These are phyloP conservation scores for Diaporthe vaccinii DNA, from an alignment of 2,329 filamentous ascomycete species.

Conservation along the genomic window DNA sequence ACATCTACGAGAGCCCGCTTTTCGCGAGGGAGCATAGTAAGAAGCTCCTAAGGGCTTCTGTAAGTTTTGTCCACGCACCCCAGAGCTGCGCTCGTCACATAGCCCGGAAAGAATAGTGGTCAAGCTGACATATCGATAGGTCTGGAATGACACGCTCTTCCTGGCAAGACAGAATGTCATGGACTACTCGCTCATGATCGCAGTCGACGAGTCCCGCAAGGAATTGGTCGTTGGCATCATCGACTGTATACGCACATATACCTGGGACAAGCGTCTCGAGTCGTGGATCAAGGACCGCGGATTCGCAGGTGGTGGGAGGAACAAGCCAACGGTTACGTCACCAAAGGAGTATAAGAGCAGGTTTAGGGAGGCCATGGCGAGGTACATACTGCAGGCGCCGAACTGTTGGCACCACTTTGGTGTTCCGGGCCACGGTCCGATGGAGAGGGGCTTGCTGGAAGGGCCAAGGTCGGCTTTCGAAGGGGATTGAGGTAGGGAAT, in stretches of 20 bases:
- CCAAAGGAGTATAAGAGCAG: conserved; percentile 98
- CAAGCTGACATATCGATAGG: conserved; percentile 36
- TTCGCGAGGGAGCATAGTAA: conserved; percentile 97
- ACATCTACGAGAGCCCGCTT: conserved; percentile 96
- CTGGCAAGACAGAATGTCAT: conserved; percentile 96
- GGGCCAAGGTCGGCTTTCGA: conserved; percentile 28
- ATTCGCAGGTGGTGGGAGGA: conserved; percentile 80
- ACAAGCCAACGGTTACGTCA: conserved; percentile 94
- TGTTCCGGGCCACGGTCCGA: conserved; percentile 47
- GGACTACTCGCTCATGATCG: conserved; percentile 99
- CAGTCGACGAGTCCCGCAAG: conserved; percentile 89
- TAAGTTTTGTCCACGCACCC: conserved; percentile 38
- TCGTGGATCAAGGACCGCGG: conserved; percentile 99
- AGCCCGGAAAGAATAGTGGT: not conserved
- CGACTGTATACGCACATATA: conserved; percentile 98
- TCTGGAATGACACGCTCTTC: conserved; percentile 98
- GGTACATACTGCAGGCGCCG: conserved; percentile 80
- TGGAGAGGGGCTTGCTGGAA: conserved; percentile 39
- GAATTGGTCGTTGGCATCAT: conserved; percentile 98
- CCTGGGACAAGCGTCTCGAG: conserved; percentile 99
- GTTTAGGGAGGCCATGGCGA: conserved; percentile 95
- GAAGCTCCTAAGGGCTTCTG: conserved; percentile 89
- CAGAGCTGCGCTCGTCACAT: too few relatives aligned
- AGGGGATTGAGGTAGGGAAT: not conserved
- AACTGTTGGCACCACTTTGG: conserved; percentile 82